phyloP scores from a whole-genome alignment of 2,329 filamentous ascomycete species.

The Chaetomium globosum region DNA sequence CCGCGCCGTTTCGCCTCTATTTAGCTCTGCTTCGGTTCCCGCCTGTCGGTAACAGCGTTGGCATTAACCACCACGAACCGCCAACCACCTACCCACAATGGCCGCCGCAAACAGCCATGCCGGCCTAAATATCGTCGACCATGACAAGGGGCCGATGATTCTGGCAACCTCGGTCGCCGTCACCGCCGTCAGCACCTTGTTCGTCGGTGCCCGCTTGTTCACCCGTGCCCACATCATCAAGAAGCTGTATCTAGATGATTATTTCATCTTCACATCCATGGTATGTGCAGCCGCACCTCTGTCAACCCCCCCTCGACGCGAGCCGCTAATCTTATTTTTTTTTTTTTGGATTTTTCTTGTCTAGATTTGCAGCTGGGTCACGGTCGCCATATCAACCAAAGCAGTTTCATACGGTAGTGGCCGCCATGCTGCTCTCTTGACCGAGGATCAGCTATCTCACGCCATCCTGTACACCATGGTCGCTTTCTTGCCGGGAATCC shows the following conservation, averaged over 20 bases:
- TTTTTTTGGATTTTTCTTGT: no score
- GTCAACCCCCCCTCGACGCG: neutral
- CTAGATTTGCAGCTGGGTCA: conserved; percentile 42
- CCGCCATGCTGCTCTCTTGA: conserved; percentile 43
- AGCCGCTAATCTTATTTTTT: neutral
- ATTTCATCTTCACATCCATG: conserved; percentile 23
- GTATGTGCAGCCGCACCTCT: neutral
- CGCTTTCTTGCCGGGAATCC: conserved; percentile 44
- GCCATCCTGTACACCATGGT: conserved; percentile 43
- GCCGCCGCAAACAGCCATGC: neutral
- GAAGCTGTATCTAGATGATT: conserved; percentile 45
- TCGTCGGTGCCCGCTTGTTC: conserved; percentile 43
- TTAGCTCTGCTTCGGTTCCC: neutral
- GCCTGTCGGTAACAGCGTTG: neutral
- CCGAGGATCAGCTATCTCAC: conserved; percentile 36
- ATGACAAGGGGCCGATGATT: conserved; percentile 44
- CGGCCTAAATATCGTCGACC: neutral
- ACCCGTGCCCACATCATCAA: conserved; percentile 40
- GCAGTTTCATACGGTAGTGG: conserved; percentile 46
- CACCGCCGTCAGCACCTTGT: conserved; percentile 39
- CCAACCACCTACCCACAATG: neutral
- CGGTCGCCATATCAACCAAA: conserved; percentile 41
- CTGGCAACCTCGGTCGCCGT: conserved; percentile 41
- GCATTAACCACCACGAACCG: neutral
- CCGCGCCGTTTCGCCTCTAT: neutral